Base-by-base conservation (phyloP, 2,329 filamentous ascomycete species). In the Colletotrichum sp. region DNA sequence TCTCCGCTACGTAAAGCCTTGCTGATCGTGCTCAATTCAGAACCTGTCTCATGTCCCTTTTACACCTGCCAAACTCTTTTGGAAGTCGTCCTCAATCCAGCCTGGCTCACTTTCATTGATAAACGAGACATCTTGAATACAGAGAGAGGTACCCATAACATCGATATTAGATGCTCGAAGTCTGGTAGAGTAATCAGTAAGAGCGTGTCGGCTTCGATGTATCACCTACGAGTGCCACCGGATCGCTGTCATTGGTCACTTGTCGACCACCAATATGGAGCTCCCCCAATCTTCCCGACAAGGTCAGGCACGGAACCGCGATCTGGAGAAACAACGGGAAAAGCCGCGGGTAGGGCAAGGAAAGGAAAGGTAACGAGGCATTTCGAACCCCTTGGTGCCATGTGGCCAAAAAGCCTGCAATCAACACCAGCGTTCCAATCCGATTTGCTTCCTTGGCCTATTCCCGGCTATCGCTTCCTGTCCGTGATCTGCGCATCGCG, bases 321-420 rank as follows among this genome's bases (percentile, higher is more conserved):
- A 39, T 61, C 74, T 65, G 65, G 55, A 68, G 57, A 70, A 30
- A 30, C 8, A 15, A 44, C 44, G 69, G 73, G 73, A 73, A 27
- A 61, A 36, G 29, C 71, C 64, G 64, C 44, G 55, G 70, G 71
- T 73, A 70, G 12, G 63, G 52, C 70, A 39, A 68, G 25, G 29
- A 16, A 68, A 34, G 57, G 30, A 19, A 59, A 55, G 34, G 36
- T 32, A 71, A 11, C 27, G 30, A 36, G 32, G 67, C 9, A 67
- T 44, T 36, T 64, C 34, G 32, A 39, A 27, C 30, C 57, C 70
- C 59, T 69, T 64, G 70, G 29, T 30, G 64, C 74, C 74, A 69
- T 76, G 74, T 69, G 70, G 74, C 29, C 49, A 27, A 44, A 22
- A 73, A 59, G 62, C 67, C 69, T 44, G 59, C 59, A 62, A 25